Evolutionary conservation across 306 rosid species (phyloP).

Genomic region (Vigna angularis): DNA sequence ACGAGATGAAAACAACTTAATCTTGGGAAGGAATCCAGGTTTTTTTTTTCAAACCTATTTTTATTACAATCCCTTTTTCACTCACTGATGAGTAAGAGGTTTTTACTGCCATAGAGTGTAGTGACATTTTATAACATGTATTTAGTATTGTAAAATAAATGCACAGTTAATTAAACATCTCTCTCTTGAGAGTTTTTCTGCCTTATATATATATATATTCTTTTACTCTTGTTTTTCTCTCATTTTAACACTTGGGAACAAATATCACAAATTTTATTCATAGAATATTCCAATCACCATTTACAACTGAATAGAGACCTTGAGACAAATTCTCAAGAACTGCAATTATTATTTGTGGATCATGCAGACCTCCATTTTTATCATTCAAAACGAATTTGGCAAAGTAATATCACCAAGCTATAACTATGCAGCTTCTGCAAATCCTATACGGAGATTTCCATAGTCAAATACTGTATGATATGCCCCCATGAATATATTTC

Average conservation of each 20-base stretch:
- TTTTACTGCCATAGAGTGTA: no score
- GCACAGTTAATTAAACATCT: no score
- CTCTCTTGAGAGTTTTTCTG: no score
- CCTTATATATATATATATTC: no score
- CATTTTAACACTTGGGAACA: neutral
- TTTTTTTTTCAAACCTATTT: no score
- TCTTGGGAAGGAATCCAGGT: no score
- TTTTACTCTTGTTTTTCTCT: neutral
- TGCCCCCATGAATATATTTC: constrained; percentile 68
- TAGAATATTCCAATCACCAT: constrained; percentile 17
- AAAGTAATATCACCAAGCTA: constrained; percentile 15
- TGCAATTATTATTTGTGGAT: constrained; percentile 13
- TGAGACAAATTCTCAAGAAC: neutral
- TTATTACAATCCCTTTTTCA: no score
- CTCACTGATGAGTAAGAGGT: no score
- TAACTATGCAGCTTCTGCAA: constrained; percentile 64
- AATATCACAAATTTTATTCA: constrained; percentile 37
- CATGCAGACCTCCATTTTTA: constrained; percentile 15
- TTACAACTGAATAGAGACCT: constrained; percentile 32
- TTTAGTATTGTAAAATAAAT: no score
- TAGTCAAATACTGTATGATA: constrained; percentile 81
- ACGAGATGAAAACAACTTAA: no score
- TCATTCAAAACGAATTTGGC: constrained; percentile 4
- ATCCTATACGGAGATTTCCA: constrained; percentile 71
- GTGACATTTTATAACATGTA: no score